A percentile compares a stretch with the other conserved stretches of the same genome.
Evolutionary conservation across 2,329 filamentous ascomycete species (phyloP).

Genomic region (Botrytis fragariae): DNA sequence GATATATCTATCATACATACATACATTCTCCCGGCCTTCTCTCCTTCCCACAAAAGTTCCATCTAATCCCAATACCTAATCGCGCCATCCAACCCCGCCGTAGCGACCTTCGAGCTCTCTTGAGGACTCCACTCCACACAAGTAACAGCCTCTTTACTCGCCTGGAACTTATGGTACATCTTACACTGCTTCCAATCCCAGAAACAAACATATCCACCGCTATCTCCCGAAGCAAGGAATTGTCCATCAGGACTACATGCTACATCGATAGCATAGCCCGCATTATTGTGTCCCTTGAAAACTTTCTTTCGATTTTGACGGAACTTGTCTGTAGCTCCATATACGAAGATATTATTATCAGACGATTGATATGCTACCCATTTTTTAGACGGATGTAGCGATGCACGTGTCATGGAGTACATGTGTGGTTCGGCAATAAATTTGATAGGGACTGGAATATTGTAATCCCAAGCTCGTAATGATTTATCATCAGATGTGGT

Average conservation of each 20-base stretch:
- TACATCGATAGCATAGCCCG: conserved; percentile 88
- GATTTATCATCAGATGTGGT: conserved; percentile 97
- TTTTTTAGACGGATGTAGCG: conserved; percentile 84
- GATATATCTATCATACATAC: neutral
- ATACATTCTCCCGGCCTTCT: neutral
- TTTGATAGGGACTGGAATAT: conserved; percentile 97
- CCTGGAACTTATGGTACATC: conserved; percentile 95
- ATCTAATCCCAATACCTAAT: conserved; percentile 89
- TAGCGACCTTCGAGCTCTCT: conserved; percentile 90
- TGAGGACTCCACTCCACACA: conserved; percentile 95
- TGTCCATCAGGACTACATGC: conserved; percentile 88
- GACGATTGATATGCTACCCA: conserved; percentile 91
- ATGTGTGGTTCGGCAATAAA: conserved; percentile 97
- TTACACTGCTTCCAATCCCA: conserved; percentile 99
- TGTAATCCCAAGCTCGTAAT: conserved; percentile 95
- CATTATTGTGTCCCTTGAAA: conserved; percentile 93
- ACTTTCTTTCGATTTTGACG: conserved; percentile 96
- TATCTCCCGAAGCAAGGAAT: conserved; percentile 84
- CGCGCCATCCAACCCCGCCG: conserved; percentile 82
- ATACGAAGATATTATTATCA: conserved; percentile 97
- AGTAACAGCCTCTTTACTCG: conserved; percentile 78
- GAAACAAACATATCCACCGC: conserved; percentile 85
- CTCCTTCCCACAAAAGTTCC: neutral
- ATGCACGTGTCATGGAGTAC: conserved; percentile 88
- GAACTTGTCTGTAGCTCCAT: conserved; percentile 92